Evolutionary conservation across 495 filamentous ascomycete genomes (phyloP).

Genomic region (Parachaetomium inaequale): DNA sequence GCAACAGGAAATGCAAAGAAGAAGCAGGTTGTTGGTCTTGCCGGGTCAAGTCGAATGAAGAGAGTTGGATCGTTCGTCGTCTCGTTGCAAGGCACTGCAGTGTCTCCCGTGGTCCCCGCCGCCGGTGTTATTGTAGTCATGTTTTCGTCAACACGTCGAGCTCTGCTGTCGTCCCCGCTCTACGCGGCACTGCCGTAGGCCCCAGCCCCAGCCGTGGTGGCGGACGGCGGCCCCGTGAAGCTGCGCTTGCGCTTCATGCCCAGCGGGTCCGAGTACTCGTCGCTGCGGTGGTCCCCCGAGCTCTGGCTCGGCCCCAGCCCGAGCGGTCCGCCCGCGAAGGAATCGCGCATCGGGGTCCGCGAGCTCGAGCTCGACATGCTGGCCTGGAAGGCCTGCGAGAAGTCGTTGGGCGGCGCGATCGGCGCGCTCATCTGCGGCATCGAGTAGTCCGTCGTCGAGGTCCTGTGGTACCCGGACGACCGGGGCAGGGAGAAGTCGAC

Average conservation of each 20-base stretch:
- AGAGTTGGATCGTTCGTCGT: too few relatives aligned
- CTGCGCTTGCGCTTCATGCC: constrained; percentile 52
- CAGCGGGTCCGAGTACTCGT: constrained; percentile 41
- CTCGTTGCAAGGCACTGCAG: too few relatives aligned
- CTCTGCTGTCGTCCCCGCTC: not conserved
- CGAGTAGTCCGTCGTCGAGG: constrained; percentile 46
- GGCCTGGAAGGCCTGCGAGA: constrained; percentile 49
- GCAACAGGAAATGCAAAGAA: too few relatives aligned
- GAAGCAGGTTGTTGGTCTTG: too few relatives aligned
- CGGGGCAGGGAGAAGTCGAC: constrained; percentile 52
- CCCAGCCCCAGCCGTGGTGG: constrained; percentile 20
- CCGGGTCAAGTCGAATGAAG: too few relatives aligned
- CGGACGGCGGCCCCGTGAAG: constrained; percentile 32
- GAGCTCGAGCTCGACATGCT: constrained; percentile 41
- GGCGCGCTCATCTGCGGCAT: constrained; percentile 56
- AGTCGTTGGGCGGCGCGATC: constrained; percentile 51
- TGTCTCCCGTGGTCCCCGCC: too few relatives aligned
- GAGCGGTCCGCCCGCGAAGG: constrained; percentile 40
- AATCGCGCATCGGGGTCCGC: constrained; percentile 45
- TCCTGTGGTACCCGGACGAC: constrained; percentile 41
- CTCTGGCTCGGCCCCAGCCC: constrained; percentile 37
- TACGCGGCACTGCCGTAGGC: constrained; percentile 31
- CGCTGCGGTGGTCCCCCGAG: constrained; percentile 31
- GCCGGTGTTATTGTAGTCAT: not conserved
- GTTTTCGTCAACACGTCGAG: not conserved